phyloP scores from a whole-genome alignment of 208 protist species.

The Acanthamoeba sp. region DNA sequence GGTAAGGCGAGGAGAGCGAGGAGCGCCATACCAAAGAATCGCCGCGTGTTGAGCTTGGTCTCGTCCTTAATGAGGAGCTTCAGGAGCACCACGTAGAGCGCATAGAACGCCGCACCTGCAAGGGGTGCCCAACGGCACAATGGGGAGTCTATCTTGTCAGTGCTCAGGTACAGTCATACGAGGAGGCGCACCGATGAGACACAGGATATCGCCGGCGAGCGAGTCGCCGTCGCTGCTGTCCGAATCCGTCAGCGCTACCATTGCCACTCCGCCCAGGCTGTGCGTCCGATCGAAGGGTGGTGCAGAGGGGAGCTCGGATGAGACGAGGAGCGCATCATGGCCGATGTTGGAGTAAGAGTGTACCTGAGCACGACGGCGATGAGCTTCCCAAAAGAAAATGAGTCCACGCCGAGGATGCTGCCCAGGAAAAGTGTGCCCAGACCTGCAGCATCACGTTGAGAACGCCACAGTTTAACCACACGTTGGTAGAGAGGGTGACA shows the following conservation, averaged over 20 bases:
- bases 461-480: not conserved
- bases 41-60: slow-evolving; percentile 45
- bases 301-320: not conserved
- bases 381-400: slow-evolving; percentile 62
- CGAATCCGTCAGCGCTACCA: slow-evolving; percentile 43
- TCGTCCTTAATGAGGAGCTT: slow-evolving; percentile 73
- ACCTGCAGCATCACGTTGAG: not conserved
- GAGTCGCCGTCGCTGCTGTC: slow-evolving; percentile 32
- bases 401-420: slow-evolving; percentile 56
- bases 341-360: no score
- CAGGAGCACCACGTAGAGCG: slow-evolving; percentile 69
- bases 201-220: slow-evolving; percentile 54
- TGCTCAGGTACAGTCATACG: not conserved
- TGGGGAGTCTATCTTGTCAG: no score
- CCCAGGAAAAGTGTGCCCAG: slow-evolving; percentile 76
- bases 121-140: not conserved
- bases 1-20: not conserved
- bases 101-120: slow-evolving; percentile 61
- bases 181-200: slow-evolving; percentile 68
- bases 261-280: slow-evolving; percentile 71
- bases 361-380: slow-evolving; percentile 71
- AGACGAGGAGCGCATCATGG: no score
- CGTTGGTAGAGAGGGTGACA: no score
- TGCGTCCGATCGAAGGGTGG: not conserved
- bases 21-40: slow-evolving; percentile 65